Base-by-base conservation (phyloP, 1,284 basidiomycete genomes). In the Schizophyllum commune region DNA sequence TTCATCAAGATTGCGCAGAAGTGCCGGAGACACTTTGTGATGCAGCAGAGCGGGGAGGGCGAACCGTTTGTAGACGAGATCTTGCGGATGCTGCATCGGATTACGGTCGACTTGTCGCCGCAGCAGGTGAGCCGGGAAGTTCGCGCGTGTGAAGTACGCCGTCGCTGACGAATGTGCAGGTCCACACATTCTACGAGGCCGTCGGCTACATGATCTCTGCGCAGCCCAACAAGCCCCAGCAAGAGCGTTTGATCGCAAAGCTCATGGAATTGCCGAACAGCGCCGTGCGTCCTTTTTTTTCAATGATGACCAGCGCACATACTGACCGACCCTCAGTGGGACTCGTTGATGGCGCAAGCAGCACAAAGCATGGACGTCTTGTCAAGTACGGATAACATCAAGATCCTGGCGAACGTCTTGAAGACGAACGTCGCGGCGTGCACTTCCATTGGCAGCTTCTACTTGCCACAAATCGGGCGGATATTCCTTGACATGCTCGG, bases 1-100 rank as follows among this genome's bases (percentile, higher is more conserved):
- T 99, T 99, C 77, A 98, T 99, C 81, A 99, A 99, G 79, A 99
- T 99, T 69, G 95, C 97, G 20, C 96, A 99, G 74, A 99, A 98
- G 77, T 99, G 97, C 73, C 85, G 96, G 56, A 84, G 96, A 60
- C 97, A 99, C 75, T 99, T 99, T 69, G 95, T 99, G 63, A 96
- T 98, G 89, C 94, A 97, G 72, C 97, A 99, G 75, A 91, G 94
- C 1, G 95, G 95, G 65, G 97, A 99, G 75, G 87, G 89, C 64
- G 97, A 99, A 72, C 97, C 97, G 0, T 99, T 99, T 75, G 92
- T 99, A 57, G 96, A 99, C 70, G 97, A 99, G 77, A 99, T 99
- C 63, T 78, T 99, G 56, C 88, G 96, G 63, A 82, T 90, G 57
- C 77, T 99, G 58, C 94, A 98, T 71, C 83, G 94, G 62, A 99